A percentile compares a stretch with the other conserved stretches of the same genome.
phyloP scores from a whole-genome alignment of 2,329 filamentous ascomycete genomes.

The Aspergillus bombycis region DNA sequence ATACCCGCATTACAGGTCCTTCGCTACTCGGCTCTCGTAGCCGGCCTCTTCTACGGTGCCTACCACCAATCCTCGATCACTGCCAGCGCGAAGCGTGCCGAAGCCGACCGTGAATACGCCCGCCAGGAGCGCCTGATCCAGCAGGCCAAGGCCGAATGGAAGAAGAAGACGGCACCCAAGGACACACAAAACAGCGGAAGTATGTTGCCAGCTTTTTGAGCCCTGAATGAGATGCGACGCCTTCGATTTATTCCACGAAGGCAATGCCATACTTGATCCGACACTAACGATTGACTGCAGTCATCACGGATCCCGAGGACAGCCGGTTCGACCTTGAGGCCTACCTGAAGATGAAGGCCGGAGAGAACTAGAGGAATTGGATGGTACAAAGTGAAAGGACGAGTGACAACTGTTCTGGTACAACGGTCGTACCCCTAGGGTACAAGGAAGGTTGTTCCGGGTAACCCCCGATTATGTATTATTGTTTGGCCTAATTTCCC shows the following conservation, averaged over 20 bases:
- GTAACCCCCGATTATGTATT: slow-evolving; percentile 43
- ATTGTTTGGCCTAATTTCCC: slow-evolving; percentile 47
- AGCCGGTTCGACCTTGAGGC: slow-evolving; percentile 94
- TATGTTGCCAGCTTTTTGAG: slow-evolving; percentile 29
- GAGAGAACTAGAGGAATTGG: slow-evolving; percentile 41
- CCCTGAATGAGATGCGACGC: not conserved
- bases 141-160: slow-evolving; percentile 88
- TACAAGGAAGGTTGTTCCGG: slow-evolving; percentile 37
- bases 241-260: slow-evolving; percentile 10
- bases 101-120: slow-evolving; percentile 80
- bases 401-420: slow-evolving; percentile 35
- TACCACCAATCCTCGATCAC: slow-evolving; percentile 86
- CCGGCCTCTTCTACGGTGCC: slow-evolving; percentile 94
- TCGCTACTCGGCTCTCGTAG: slow-evolving; percentile 90
- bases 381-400: slow-evolving; percentile 32
- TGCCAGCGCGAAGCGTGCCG: slow-evolving; percentile 68
- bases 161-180: slow-evolving; percentile 69
- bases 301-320: slow-evolving; percentile 76
- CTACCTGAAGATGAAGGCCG: slow-evolving; percentile 68
- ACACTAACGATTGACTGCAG: slow-evolving; percentile 46
- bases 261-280: slow-evolving; percentile 17
- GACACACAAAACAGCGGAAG: slow-evolving; percentile 40
- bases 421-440: slow-evolving; percentile 37
- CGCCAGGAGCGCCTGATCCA: slow-evolving; percentile 90
- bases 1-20: slow-evolving; percentile 69